phyloP scores from a whole-genome alignment of 2,329 filamentous ascomycete species.

The Zalaria sp. region DNA sequence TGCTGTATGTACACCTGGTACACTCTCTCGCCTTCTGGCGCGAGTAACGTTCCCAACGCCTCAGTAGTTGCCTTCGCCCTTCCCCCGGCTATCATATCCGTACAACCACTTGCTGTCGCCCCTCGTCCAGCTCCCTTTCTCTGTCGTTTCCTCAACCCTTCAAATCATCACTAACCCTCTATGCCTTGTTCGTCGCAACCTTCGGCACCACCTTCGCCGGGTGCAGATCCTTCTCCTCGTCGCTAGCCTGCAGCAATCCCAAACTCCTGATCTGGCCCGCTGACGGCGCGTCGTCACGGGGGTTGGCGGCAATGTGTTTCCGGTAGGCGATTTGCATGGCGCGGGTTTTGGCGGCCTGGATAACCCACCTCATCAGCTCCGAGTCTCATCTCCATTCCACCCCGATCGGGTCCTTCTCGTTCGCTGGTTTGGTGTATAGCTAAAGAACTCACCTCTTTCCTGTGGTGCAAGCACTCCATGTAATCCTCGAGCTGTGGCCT shows the following conservation, averaged over 20 bases:
- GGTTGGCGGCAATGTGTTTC: conserved; percentile 59
- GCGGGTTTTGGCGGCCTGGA: conserved; percentile 61
- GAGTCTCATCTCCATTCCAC: too few relatives aligned
- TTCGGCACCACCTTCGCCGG: conserved; percentile 26
- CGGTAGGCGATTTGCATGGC: conserved; percentile 75
- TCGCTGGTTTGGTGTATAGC: too few relatives aligned
- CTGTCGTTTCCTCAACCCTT: too few relatives aligned
- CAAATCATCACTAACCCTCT: not conserved
- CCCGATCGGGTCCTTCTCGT: too few relatives aligned
- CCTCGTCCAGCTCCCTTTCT: too few relatives aligned
- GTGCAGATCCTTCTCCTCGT: conserved; percentile 52
- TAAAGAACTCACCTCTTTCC: conserved; percentile 69
- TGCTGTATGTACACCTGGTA: too few relatives aligned
- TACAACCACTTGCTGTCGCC: too few relatives aligned
- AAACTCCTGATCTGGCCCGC: conserved; percentile 79
- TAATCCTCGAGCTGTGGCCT: conserved; percentile 80
- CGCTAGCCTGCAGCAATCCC: conserved; percentile 62
- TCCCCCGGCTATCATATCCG: too few relatives aligned
- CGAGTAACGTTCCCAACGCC: too few relatives aligned
- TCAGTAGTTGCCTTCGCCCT: too few relatives aligned
- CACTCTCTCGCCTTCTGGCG: too few relatives aligned
- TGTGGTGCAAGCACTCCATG: conserved; percentile 97
- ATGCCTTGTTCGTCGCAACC: conserved; percentile 12
- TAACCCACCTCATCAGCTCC: not conserved
- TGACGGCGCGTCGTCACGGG: conserved; percentile 67